Conservation (phyloP, 495 filamentous ascomycete species). For the Podospora conica region DNA sequence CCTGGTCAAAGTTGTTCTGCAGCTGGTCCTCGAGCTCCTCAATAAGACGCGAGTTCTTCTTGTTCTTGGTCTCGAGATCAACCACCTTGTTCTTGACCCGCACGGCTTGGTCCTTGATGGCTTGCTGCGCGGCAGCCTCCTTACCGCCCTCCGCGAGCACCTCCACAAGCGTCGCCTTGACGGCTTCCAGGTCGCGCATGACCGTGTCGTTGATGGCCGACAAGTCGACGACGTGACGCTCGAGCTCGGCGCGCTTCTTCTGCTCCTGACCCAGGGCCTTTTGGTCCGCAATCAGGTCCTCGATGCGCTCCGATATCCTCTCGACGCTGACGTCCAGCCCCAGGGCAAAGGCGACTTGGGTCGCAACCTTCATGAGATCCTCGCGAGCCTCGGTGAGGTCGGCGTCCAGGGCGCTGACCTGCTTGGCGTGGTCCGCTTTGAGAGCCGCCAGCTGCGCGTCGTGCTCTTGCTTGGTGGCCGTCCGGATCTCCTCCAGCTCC, state of each 20-base stretch:
- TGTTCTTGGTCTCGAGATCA: slow-evolving; percentile 54
- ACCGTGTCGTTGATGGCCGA: slow-evolving; percentile 49
- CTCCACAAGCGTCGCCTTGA: slow-evolving; percentile 40
- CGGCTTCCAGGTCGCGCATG: slow-evolving; percentile 48
- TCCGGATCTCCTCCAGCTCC: slow-evolving; percentile 45
- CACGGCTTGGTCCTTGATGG: slow-evolving; percentile 62
- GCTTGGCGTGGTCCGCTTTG: slow-evolving; percentile 51
- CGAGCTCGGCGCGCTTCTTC: slow-evolving; percentile 47
- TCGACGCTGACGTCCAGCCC: slow-evolving; percentile 50
- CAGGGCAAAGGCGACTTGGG: slow-evolving; percentile 47
- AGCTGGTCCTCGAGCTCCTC: slow-evolving; percentile 97
- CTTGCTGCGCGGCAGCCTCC: slow-evolving; percentile 46
- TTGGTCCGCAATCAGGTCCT: slow-evolving; percentile 43
- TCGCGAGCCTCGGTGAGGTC: slow-evolving; percentile 66
- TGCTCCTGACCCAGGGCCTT: slow-evolving; percentile 49
- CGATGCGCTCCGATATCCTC: slow-evolving; percentile 49
- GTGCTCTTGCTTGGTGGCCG: slow-evolving; percentile 34
- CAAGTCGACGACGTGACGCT: slow-evolving; percentile 42
- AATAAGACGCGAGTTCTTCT: slow-evolving; percentile 83
- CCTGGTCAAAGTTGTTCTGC: slow-evolving; percentile 89
- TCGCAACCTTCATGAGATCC: slow-evolving; percentile 58
- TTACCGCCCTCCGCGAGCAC: slow-evolving; percentile 37
- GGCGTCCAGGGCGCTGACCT: slow-evolving; percentile 54
- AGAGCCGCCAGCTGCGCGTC: slow-evolving; percentile 41
- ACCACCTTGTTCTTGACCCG: slow-evolving; percentile 67